A percentile compares a stretch with the other conserved stretches of the same genome.
phyloP scores from a whole-genome alignment of 179 eudicot species.

The Sideroxylon spinosum region DNA sequence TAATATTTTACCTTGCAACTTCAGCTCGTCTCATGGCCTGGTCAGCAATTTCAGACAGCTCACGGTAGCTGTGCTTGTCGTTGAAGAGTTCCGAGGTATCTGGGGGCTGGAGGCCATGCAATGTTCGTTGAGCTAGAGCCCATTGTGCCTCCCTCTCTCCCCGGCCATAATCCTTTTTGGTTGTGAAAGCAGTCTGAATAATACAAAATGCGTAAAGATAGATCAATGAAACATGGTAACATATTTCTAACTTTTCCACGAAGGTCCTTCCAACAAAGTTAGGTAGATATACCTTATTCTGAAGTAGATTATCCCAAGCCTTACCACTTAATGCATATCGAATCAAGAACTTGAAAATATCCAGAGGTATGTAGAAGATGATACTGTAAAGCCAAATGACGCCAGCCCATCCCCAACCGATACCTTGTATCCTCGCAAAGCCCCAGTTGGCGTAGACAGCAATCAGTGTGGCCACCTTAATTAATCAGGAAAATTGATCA shows the following conservation, averaged over 20 bases:
- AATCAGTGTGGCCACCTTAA: conserved; percentile 58
- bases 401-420: conserved; percentile 87
- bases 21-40: conserved; percentile 84
- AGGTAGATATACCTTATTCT: conserved; percentile 33
- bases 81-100: conserved; percentile 32
- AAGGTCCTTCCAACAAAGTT: too few relatives aligned
- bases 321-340: conserved; percentile 56
- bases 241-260: background rate
- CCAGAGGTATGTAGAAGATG: conserved; percentile 58
- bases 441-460: conserved; percentile 74
- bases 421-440: conserved; percentile 51
- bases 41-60: conserved; percentile 69
- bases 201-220: background rate
- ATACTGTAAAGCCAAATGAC: conserved; percentile 68
- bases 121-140: conserved; percentile 78
- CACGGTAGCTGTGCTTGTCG: conserved; percentile 61
- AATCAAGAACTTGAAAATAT: conserved; percentile 53
- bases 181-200: conserved; percentile 63
- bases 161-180: conserved; percentile 65
- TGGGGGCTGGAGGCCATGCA: conserved; percentile 59
- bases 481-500: background rate
- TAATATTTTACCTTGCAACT: conserved; percentile 54
- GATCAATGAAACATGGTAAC: background rate
- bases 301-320: conserved; percentile 59
- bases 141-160: conserved; percentile 87